A percentile compares a stretch with the other conserved stretches of the same genome.
These are phyloP conservation scores for Fusarium ramigenum DNA, from an alignment of 2,329 filamentous ascomycete species.

Conservation along the genomic window DNA sequence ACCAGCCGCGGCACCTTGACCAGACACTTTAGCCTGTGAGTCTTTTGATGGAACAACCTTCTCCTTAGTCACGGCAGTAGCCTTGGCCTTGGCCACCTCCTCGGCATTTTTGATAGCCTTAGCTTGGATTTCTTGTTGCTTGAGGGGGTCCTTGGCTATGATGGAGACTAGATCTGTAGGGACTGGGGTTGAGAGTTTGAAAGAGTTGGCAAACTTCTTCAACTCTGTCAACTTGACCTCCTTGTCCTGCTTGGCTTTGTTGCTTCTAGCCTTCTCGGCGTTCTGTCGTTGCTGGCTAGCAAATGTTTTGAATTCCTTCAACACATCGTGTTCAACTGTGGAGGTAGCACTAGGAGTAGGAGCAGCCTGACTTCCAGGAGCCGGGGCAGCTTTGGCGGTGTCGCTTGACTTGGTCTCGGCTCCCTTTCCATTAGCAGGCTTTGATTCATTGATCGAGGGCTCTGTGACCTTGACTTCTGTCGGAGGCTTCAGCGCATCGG, in stretches of 20 bases:
- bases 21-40: constrained; percentile 52
- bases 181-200: constrained; percentile 93
- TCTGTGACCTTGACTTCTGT: constrained; percentile 44
- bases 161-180: constrained; percentile 93
- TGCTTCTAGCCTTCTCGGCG: constrained; percentile 64
- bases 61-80: constrained; percentile 56
- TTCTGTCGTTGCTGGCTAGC: constrained; percentile 65
- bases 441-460: constrained; percentile 40
- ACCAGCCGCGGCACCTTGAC: constrained; percentile 33
- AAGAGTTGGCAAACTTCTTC: constrained; percentile 92
- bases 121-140: constrained; percentile 92
- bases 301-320: constrained; percentile 72
- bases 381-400: constrained; percentile 42
- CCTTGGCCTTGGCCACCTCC: constrained; percentile 66
- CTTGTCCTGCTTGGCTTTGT: constrained; percentile 77
- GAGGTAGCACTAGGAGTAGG: constrained; percentile 63
- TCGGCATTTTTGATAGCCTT: constrained; percentile 83
- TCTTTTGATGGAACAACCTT: constrained; percentile 56
- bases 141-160: constrained; percentile 93
- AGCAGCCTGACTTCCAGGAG: constrained; percentile 53
- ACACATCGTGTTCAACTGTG: constrained; percentile 69
- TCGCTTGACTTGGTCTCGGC: constrained; percentile 44
- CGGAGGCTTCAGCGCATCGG: constrained; percentile 40
- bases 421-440: constrained; percentile 48
- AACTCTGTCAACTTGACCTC: constrained; percentile 93